Percentiles rank a stretch among this genome's conserved stretches.
These are phyloP conservation scores for Macrolepiota albuminosa DNA, from an alignment of 768 basidiomycete genomes.

Conservation along the genomic window DNA sequence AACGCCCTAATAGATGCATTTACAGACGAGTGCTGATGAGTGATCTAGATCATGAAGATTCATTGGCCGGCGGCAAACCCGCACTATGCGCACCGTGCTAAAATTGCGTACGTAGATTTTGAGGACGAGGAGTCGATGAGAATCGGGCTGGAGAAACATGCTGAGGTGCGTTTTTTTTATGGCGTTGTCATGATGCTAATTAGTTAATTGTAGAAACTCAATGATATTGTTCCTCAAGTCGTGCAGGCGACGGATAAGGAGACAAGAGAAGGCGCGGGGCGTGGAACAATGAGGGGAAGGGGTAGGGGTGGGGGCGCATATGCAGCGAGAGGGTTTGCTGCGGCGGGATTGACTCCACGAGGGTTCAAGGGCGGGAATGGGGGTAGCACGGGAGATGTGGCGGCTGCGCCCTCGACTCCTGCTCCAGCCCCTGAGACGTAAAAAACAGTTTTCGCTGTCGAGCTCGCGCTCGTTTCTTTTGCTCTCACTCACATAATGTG, in stretches of 20 bases:
- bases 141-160: conserved; percentile 68
- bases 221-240: conserved; percentile 61
- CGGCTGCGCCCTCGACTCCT: background rate
- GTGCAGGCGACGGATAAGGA: conserved; percentile 65
- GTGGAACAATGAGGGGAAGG: conserved; percentile 37
- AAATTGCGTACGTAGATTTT: conserved; percentile 86
- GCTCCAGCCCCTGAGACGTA: background rate
- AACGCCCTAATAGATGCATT: conserved; percentile 18
- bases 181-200: conserved; percentile 8
- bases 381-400: conserved; percentile 6
- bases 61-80: conserved; percentile 46
- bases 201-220: conserved; percentile 50
- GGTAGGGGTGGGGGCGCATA: conserved; percentile 55
- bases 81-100: conserved; percentile 36
- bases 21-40: background rate
- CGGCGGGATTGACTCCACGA: conserved; percentile 59
- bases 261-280: conserved; percentile 21
- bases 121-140: conserved; percentile 85
- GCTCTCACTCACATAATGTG: background rate
- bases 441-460: background rate
- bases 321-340: conserved; percentile 61
- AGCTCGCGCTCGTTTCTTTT: background rate
- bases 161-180: conserved; percentile 44
- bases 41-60: conserved; percentile 59
- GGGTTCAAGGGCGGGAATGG: conserved; percentile 7